Base-by-base conservation (phyloP, 768 basidiomycete species). In the Serendipita sp. region DNA sequence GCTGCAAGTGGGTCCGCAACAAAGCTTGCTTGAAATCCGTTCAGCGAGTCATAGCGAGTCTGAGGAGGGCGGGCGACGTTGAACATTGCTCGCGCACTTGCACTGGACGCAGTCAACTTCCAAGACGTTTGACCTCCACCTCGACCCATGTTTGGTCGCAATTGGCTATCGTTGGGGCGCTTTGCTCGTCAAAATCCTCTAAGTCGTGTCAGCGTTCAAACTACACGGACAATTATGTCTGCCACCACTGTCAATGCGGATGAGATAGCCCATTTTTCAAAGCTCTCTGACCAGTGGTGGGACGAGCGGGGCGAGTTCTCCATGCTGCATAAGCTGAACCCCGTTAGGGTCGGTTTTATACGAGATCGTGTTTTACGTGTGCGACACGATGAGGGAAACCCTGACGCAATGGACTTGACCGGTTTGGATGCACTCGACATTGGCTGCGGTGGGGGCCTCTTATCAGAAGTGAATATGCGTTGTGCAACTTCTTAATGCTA, bases 241-340 rank as follows among this genome's bases (percentile, higher is more conserved):
- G 51, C 64, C 50, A 78, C 77, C 26, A 78, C 84, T 1, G 79
- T 92, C 68, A 93, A 95, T 70, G 70, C 78, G 0, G 79, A 77
- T 61, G 94, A 97, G 73, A 87, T 96, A 42, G 83, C 86, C 0
- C 89, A 90, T 71, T 96, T 97, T 72, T 90, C 93, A 2, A 78
- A 80, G 28, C 82, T 96, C 3, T 90, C 91, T 1, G 83, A 86
- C n/a, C 78, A 84, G 69, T 97, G 94, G 94, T 97, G 94, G 93
- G 84, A 94, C 72, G 90, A 95, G 70, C 81, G 78, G 20, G 94
- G 95, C 67, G 94, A 97, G 72, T 94, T 95, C 70, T 78, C 76
- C 2, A 75, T 92, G 41, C 74, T 99, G 34, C 96, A 98, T 70
- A 82, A 82, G 69, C 97, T 99, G 95, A 99, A 99, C 74, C 92